Percentiles rank a stretch among this genome's conserved stretches.
Evolutionary conservation across 176 grass and related monocot genomes (phyloP).

Genomic region (Canna indica): DNA sequence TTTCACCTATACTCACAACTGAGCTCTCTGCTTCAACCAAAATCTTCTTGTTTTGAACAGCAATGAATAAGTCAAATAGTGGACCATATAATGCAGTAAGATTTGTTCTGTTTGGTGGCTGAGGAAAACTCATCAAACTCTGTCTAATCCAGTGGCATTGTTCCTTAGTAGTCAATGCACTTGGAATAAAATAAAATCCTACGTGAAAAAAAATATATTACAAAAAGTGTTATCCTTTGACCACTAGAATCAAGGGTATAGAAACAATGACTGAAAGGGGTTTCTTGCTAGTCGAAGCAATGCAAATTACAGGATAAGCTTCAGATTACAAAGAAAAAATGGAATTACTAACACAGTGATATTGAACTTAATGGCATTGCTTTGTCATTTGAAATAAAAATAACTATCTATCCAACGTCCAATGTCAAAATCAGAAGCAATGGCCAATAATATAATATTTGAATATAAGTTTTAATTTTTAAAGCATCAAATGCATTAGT

Average conservation of each 20-base stretch:
- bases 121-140: constrained; percentile 70
- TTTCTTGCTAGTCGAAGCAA: not conserved
- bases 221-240: not conserved
- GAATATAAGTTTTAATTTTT: no score
- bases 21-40: constrained; percentile 38
- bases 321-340: not conserved
- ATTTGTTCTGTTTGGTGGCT: constrained; percentile 87
- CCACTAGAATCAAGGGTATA: not conserved
- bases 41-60: constrained; percentile 44
- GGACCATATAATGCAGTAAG: constrained; percentile 57
- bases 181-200: constrained; percentile 90
- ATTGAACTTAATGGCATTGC: not conserved
- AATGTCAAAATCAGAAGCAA: not conserved
- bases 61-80: constrained; percentile 51
- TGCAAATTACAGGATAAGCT: not conserved
- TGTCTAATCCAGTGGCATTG: constrained; percentile 79
- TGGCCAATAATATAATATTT: no score
- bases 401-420: not conserved
- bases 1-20: constrained; percentile 15
- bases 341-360: not conserved
- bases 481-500: not conserved
- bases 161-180: constrained; percentile 46
- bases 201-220: not conserved
- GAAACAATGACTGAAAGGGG: not conserved
- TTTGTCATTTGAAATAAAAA: not conserved